phyloP scores from a whole-genome alignment of 805 yeast species.

The Candida argentea region DNA sequence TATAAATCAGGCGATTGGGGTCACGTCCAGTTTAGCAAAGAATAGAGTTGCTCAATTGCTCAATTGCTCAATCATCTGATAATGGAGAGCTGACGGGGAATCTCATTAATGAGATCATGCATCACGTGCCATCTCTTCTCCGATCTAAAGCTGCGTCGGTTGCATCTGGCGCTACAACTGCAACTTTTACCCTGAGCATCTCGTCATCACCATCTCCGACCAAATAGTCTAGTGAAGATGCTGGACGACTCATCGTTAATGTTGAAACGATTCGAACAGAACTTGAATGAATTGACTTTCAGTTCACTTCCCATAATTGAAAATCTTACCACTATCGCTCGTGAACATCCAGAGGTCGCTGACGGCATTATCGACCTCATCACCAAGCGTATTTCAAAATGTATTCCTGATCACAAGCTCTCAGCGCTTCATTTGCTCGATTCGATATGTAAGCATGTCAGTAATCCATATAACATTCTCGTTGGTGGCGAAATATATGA shows the following conservation, averaged over 20 bases:
- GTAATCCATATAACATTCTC: slow-evolving; percentile 77
- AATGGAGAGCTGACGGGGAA: too few relatives aligned
- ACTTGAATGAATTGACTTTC: slow-evolving; percentile 69
- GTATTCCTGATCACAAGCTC: slow-evolving; percentile 77
- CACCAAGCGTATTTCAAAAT: slow-evolving; percentile 59
- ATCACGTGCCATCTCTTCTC: too few relatives aligned
- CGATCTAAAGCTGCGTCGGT: too few relatives aligned
- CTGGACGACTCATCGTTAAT: slow-evolving; percentile 1
- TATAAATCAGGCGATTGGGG: too few relatives aligned
- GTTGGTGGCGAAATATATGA: slow-evolving; percentile 62
- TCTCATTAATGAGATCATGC: too few relatives aligned
- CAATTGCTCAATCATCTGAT: too few relatives aligned
- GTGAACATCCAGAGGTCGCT: slow-evolving; percentile 72
- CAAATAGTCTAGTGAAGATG: not conserved
- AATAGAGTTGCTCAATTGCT: too few relatives aligned
- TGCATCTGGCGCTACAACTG: too few relatives aligned
- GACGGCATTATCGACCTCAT: slow-evolving; percentile 68
- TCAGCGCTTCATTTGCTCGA: slow-evolving; percentile 79
- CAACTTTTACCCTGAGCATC: too few relatives aligned
- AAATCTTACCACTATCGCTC: slow-evolving; percentile 75
- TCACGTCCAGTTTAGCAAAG: too few relatives aligned
- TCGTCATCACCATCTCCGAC: not conserved
- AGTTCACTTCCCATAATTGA: slow-evolving; percentile 87
- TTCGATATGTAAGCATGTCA: slow-evolving; percentile 84
- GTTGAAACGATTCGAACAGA: slow-evolving; percentile 52